Percentiles rank a stretch among this genome's conserved stretches.
These are phyloP conservation scores for Tetracladium marchalianum DNA, from an alignment of 495 filamentous ascomycete species.

Conservation along the genomic window DNA sequence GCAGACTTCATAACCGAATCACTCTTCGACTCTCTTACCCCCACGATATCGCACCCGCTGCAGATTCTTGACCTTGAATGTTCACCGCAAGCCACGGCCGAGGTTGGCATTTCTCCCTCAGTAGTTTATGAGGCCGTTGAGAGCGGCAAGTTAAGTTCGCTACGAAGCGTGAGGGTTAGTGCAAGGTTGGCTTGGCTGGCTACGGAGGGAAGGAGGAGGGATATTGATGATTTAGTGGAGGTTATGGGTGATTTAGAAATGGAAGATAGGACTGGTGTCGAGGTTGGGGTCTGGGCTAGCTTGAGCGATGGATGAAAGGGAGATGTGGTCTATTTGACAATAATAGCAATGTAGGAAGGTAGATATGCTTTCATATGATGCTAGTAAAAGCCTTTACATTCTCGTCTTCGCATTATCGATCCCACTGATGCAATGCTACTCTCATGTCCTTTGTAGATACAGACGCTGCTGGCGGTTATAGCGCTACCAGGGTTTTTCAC, in stretches of 20 bases:
- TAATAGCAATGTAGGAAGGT: too few species aligned
- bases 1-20: conserved; percentile 28
- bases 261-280: conserved; percentile 12
- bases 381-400: too few species aligned
- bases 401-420: too few species aligned
- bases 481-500: conserved; percentile 11
- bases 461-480: conserved; percentile 5
- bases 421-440: too few species aligned
- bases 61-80: conserved; percentile 26
- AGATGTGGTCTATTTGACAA: too few species aligned
- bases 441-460: conserved; percentile 11
- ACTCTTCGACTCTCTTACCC: conserved; percentile 23
- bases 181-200: conserved; percentile 24
- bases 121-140: conserved; percentile 28
- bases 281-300: conserved; percentile 9
- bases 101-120: conserved; percentile 22
- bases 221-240: conserved; percentile 28
- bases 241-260: conserved; percentile 24
- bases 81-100: conserved; percentile 20
- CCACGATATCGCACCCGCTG: conserved; percentile 22
- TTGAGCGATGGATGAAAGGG: neutral
- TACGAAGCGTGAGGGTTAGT: conserved; percentile 28
- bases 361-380: too few species aligned
- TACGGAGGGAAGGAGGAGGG: conserved; percentile 3
- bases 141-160: conserved; percentile 20